Evolutionary conservation across 257 asterid genomes (phyloP), one percentile per base, ranked within the genome.

Genomic region (Primulina eburnea): DNA sequence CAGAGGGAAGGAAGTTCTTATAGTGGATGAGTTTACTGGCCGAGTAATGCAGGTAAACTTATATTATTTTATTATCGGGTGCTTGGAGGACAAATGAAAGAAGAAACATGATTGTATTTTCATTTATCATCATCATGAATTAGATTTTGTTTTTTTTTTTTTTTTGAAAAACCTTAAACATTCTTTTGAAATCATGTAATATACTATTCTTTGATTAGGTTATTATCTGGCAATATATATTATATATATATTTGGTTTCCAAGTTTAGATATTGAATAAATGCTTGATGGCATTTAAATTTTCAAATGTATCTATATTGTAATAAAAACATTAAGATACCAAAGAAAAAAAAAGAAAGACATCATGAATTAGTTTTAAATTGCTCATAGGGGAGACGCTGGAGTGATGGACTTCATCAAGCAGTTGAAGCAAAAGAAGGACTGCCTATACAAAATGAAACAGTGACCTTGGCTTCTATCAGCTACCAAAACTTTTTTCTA

Each of bases 371-470:
- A 64, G 32, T 64, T 50, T 63, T 35, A 55, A 69, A 68, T 72
- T 75, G 75, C 64, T 73, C 73, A 53, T 65, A 94, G 99, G 99
- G 99, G 72, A 88, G 99, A 77, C 97, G 99, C 50, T 94, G 99
- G 99, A 88, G 99, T 81, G 99, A 94, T 81, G 99, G 99, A 78
- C 99, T 94, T 86, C 99, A 94, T 87, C 99, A 94, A 78, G 99
- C 99, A 65, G 99, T 94, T 73, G 99, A 94, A 89, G 99, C 96
- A 65, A 94, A 94, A 86, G 97, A 94, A 85, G 92, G 92, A 58
- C 72, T 94, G 75, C 95, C 99, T 70, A 85, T 94, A 76, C 99
- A 94, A 84, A 94, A 94, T 72, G 99, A 94, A 82, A 94, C 96
- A 29, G 87, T 94, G 80, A 91, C 97, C 77, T 79, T 94, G 77